A percentile compares a stretch with the other conserved stretches of the same genome.
These are phyloP conservation scores for Myriosclerotinia curreyana DNA, from an alignment of 2,329 filamentous ascomycete genomes.

Conservation along the genomic window DNA sequence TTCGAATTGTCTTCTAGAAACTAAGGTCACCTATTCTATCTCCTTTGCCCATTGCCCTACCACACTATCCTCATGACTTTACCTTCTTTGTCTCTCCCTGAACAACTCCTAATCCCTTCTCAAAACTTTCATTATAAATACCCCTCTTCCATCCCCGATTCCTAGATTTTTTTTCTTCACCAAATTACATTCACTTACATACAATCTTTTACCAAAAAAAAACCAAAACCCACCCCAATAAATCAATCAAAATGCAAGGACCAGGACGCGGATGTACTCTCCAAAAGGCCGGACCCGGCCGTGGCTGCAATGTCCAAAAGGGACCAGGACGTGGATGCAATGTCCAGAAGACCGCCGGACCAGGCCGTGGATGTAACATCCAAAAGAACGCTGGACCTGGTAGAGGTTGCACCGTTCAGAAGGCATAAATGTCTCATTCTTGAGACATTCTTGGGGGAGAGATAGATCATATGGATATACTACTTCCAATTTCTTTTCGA, in stretches of 20 bases:
- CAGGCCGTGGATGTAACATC: conserved; percentile 13
- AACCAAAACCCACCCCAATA: conserved; percentile 13
- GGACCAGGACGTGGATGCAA: conserved; percentile 14
- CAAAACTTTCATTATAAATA: neutral
- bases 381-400: conserved; percentile 11
- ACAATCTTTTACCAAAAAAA: conserved; percentile 16
- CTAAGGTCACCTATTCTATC: neutral
- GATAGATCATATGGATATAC: conserved; percentile 10
- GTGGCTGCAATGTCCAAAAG: conserved; percentile 17
- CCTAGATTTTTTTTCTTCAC: conserved; percentile 11
- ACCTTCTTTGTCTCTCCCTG: neutral
- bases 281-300: conserved; percentile 11
- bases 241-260: conserved; percentile 19
- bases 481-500: neutral
- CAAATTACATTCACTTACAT: conserved; percentile 15
- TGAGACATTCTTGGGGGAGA: neutral
- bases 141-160: neutral
- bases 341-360: conserved; percentile 14
- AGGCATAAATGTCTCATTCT: conserved; percentile 12
- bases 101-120: neutral
- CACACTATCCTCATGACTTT: neutral
- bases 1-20: neutral
- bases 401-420: conserved; percentile 12
- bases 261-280: conserved; percentile 17
- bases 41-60: neutral